Evolutionary conservation across 2,329 filamentous ascomycete species (phyloP).

Genomic region (Madurella fahalii): DNA sequence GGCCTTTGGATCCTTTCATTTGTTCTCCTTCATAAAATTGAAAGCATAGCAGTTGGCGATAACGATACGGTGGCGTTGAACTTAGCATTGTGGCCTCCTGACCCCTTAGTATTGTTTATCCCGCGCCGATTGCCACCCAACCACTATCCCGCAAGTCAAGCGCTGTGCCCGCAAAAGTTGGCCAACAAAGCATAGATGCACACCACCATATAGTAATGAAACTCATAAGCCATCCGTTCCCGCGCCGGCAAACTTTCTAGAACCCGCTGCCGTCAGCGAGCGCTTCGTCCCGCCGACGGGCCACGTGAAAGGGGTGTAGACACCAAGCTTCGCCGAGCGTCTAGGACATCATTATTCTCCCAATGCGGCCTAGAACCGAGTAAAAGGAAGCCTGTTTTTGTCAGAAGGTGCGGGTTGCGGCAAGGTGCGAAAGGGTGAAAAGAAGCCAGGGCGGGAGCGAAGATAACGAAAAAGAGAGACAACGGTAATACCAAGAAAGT

Average conservation of each 20-base stretch:
- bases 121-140: constrained; percentile 3
- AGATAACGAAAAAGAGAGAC: not conserved
- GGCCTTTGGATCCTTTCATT: constrained; percentile 3
- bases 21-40: not conserved
- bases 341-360: too few species aligned
- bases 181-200: not conserved
- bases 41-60: not conserved
- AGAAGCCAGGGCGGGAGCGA: not conserved
- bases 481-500: not conserved
- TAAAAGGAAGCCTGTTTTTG: constrained; percentile 35
- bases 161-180: not conserved
- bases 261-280: too few species aligned
- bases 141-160: not conserved
- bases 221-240: too few species aligned
- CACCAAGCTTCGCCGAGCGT: not conserved
- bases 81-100: constrained; percentile 30
- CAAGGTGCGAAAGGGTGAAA: not conserved
- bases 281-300: too few species aligned
- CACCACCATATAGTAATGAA: not conserved
- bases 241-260: too few species aligned
- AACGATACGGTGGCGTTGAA: constrained; percentile 20
- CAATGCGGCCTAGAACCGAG: constrained; percentile 31
- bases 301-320: too few species aligned
- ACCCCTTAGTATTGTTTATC: constrained; percentile 26
- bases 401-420: not conserved